Conservation (phyloP, 345 rosid genomes). For the Limnanthes douglasii region DNA sequence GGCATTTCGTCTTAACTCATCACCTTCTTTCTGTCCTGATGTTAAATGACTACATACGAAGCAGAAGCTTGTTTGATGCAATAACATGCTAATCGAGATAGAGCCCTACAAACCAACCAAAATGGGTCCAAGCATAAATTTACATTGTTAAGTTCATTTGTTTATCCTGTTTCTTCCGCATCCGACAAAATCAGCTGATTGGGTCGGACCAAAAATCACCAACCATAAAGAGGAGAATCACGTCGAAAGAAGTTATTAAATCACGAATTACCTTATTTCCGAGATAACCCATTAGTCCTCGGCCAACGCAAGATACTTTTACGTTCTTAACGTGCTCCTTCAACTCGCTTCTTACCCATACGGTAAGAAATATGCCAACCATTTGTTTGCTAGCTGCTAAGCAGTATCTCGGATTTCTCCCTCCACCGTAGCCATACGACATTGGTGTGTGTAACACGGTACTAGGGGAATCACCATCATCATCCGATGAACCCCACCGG, state of each 20-base stretch:
- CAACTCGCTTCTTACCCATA: constrained; percentile 88
- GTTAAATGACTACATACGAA: constrained; percentile 20
- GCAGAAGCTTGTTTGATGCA: constrained; percentile 40
- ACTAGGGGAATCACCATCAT: constrained; percentile 96
- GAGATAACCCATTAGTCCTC: constrained; percentile 98
- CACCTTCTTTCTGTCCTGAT: constrained; percentile 23
- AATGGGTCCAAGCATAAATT: neutral
- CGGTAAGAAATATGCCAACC: constrained; percentile 90
- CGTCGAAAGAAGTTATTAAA: neutral
- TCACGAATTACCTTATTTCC: constrained; percentile 99
- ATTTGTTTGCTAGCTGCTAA: constrained; percentile 90
- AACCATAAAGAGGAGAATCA: neutral
- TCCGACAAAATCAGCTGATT: neutral
- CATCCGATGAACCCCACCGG: constrained; percentile 92
- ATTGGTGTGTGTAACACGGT: constrained; percentile 77
- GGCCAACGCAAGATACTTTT: constrained; percentile 94
- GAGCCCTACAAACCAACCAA: constrained; percentile 59
- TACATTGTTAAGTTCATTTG: too few species aligned
- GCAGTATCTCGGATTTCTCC: constrained; percentile 63
- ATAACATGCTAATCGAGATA: constrained; percentile 84
- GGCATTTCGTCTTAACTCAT: constrained; percentile 19
- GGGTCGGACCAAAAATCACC: too few species aligned
- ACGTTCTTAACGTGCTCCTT: constrained; percentile 81
- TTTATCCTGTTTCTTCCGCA: too few species aligned
- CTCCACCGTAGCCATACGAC: constrained; percentile 39